Evolutionary conservation across 257 asterid species (phyloP).

Genomic region (Anisodus acutangulus): DNA sequence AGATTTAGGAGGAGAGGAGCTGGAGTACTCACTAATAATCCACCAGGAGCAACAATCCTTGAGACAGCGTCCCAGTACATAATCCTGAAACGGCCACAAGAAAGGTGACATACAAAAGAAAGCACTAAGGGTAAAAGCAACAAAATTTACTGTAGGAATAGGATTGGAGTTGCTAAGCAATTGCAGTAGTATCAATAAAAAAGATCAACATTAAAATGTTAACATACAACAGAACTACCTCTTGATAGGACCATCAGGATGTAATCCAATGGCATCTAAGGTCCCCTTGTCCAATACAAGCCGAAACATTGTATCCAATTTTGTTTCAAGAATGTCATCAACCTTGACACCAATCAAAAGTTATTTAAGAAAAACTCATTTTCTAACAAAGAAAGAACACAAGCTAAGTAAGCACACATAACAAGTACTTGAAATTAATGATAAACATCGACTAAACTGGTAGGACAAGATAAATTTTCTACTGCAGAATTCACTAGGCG

Average conservation of each 20-base stretch:
- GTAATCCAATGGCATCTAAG: slow-evolving; percentile 95
- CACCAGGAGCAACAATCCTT: slow-evolving; percentile 81
- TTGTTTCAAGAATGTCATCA: slow-evolving; percentile 91
- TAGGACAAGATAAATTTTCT: background rate
- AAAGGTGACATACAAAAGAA: background rate
- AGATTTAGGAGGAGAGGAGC: background rate
- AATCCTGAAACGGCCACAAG: slow-evolving; percentile 53
- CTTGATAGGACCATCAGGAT: slow-evolving; percentile 94
- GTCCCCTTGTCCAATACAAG: slow-evolving; percentile 95
- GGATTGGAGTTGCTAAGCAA: background rate
- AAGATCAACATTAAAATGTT: background rate
- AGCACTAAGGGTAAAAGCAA: background rate
- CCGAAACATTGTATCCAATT: slow-evolving; percentile 76
- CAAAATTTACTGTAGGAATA: background rate
- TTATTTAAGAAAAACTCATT: background rate
- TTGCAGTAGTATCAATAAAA: background rate
- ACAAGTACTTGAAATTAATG: background rate
- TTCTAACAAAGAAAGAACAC: background rate
- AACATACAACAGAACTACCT: slow-evolving; percentile 50
- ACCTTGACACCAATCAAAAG: slow-evolving; percentile 57
- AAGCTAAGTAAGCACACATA: background rate
- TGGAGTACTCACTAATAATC: slow-evolving; percentile 72
- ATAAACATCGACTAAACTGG: background rate
- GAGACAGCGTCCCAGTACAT: slow-evolving; percentile 93
- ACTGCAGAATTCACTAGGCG: background rate